These are phyloP conservation scores for Teratosphaeriaceae sp. DNA, from an alignment of 2,329 filamentous ascomycete genomes.

Conservation along the genomic window DNA sequence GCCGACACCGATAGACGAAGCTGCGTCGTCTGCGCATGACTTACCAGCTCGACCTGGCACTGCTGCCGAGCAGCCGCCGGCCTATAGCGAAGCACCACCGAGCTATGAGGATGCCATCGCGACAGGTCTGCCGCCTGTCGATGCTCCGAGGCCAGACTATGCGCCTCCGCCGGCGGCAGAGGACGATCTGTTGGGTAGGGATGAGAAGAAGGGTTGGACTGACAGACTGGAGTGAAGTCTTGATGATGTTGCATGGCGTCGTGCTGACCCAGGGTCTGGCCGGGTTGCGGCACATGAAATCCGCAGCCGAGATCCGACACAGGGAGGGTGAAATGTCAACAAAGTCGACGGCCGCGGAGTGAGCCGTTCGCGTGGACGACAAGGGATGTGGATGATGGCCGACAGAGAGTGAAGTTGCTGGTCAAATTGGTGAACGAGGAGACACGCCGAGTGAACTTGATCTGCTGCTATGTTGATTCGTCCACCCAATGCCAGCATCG, in stretches of 20 bases:
- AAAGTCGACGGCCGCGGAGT: too few species aligned
- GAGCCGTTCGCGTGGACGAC: too few species aligned
- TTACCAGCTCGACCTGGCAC: conserved; percentile 12
- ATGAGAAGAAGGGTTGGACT: conserved; percentile 27
- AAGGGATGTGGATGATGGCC: too few species aligned
- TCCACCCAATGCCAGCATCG: too few species aligned
- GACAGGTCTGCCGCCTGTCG: conserved; percentile 65
- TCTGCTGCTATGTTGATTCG: too few species aligned
- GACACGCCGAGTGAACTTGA: too few species aligned
- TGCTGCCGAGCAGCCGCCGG: conserved; percentile 5
- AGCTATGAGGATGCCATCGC: conserved; percentile 94
- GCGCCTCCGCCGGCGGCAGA: conserved; percentile 33
- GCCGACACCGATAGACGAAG: conserved; percentile 16
- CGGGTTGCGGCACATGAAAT: too few species aligned
- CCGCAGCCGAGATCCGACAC: too few species aligned
- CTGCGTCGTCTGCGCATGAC: conserved; percentile 1
- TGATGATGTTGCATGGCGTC: not conserved
- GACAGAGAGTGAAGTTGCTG: too few species aligned
- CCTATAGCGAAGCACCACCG: conserved; percentile 64
- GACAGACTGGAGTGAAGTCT: not conserved
- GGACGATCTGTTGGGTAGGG: conserved; percentile 21
- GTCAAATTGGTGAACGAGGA: too few species aligned
- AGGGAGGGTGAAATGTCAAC: too few species aligned
- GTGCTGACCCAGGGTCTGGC: too few species aligned
- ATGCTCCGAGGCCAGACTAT: conserved; percentile 65